These are phyloP conservation scores for Imleria badia DNA, from an alignment of 768 basidiomycete genomes.

Conservation along the genomic window DNA sequence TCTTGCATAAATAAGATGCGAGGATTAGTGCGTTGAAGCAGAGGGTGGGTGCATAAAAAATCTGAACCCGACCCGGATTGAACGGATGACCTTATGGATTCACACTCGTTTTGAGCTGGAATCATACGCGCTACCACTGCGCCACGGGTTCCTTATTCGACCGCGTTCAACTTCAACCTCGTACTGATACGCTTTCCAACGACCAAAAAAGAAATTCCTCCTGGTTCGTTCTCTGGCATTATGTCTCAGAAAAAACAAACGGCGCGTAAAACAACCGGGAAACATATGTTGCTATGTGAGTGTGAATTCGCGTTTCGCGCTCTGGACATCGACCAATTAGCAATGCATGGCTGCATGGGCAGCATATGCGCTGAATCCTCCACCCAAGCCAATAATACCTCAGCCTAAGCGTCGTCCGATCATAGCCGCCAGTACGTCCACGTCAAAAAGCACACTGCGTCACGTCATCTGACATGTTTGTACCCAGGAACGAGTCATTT, in stretches of 20 bases:
- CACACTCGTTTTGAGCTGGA: slow-evolving; percentile 27
- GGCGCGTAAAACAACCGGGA: slow-evolving; percentile 21
- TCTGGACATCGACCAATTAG: neutral
- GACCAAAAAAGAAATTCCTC: neutral
- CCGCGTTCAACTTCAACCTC: accelerated
- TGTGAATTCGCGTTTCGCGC: neutral
- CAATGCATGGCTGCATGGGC: neutral
- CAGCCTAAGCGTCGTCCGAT: neutral
- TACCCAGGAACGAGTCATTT: neutral
- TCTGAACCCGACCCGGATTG: slow-evolving; percentile 44
- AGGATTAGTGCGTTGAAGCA: neutral
- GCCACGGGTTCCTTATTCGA: slow-evolving; percentile 31
- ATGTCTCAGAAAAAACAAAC: slow-evolving; percentile 16
- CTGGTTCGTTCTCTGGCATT: neutral
- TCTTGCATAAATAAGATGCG: neutral
- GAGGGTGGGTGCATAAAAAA: slow-evolving; percentile 8
- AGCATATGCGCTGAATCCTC: neutral
- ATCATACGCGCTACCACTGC: slow-evolving; percentile 43
- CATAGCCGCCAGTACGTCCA: neutral
- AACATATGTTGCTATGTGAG: slow-evolving; percentile 8
- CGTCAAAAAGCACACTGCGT: neutral
- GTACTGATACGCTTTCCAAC: neutral
- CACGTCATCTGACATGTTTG: neutral
- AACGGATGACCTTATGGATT: slow-evolving; percentile 48
- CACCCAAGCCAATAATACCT: neutral